phyloP scores from a whole-genome alignment of 176 grass and related monocot species.

The Musa acuminata region DNA sequence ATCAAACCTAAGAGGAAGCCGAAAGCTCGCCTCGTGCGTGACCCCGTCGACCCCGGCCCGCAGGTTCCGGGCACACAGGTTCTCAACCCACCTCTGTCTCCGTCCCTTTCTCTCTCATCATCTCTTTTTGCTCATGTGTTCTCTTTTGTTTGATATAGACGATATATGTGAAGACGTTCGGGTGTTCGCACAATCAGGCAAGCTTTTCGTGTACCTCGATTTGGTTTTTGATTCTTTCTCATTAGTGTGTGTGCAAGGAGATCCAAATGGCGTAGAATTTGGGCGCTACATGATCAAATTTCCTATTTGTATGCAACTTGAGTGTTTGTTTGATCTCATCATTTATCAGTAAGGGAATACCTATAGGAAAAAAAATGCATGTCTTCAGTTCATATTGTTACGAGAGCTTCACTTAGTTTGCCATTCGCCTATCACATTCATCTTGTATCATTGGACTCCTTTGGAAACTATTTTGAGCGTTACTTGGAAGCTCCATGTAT shows the following conservation, averaged over 20 bases:
- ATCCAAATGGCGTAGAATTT: neutral
- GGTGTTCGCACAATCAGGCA: slow-evolving; percentile 95
- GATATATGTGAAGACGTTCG: slow-evolving; percentile 87
- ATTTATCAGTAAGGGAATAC: neutral
- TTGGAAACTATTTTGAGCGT: no score
- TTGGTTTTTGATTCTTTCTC: neutral
- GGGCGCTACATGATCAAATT: neutral
- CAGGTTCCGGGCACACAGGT: slow-evolving; percentile 82
- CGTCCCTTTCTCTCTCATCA: neutral
- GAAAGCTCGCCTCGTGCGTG: slow-evolving; percentile 29
- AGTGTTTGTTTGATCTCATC: neutral
- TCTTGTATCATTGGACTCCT: neutral
- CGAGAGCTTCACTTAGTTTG: neutral
- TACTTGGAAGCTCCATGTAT: neutral
- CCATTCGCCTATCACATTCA: neutral
- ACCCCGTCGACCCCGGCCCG: slow-evolving; percentile 16
- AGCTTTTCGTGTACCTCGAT: neutral
- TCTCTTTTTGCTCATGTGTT: slow-evolving; percentile 3
- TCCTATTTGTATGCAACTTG: neutral
- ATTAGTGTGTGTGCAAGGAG: neutral
- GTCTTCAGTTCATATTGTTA: neutral
- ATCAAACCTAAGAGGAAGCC: slow-evolving; percentile 60
- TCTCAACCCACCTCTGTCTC: neutral
- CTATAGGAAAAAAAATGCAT: neutral
- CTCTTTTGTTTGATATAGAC: slow-evolving; percentile 36